Conservation (phyloP, 1,284 basidiomycete genomes). For the Sphagnurus paluster region DNA sequence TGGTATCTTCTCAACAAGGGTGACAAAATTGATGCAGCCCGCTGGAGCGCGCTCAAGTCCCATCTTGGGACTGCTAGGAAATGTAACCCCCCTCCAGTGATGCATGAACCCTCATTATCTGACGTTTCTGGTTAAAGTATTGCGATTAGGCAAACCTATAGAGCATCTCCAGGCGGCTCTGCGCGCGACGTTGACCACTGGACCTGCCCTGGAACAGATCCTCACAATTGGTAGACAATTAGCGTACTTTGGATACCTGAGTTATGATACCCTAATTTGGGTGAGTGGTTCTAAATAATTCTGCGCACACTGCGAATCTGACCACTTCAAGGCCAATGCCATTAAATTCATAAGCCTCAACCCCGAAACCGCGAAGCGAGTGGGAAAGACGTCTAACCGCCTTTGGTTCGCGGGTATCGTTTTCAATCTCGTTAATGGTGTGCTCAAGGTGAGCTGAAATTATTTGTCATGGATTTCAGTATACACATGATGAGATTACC, state of each 20-base stretch:
- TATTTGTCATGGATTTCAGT: not conserved
- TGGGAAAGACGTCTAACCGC: constrained; percentile 76
- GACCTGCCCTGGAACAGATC: constrained; percentile 73
- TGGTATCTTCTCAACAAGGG: constrained; percentile 76
- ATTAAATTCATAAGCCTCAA: constrained; percentile 71
- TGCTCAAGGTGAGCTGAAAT: constrained; percentile 58
- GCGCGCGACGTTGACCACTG: constrained; percentile 64
- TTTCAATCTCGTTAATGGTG: constrained; percentile 69
- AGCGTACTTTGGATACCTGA: constrained; percentile 88
- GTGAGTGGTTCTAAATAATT: constrained; percentile 41
- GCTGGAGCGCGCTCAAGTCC: constrained; percentile 79
- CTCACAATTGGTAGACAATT: constrained; percentile 86
- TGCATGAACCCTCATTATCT: not conserved
- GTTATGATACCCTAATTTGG: constrained; percentile 84
- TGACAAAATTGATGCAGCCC: constrained; percentile 61
- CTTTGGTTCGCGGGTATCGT: constrained; percentile 92
- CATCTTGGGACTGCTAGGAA: constrained; percentile 81
- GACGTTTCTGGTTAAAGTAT: constrained; percentile 51
- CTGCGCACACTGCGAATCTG: constrained; percentile 7
- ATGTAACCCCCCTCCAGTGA: constrained; percentile 67
- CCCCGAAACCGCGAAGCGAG: constrained; percentile 64
- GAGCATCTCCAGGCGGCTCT: constrained; percentile 95
- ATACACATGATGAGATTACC: not conserved
- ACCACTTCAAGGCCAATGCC: constrained; percentile 52
- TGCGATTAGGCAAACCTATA: constrained; percentile 91